Evolutionary conservation across 192 early-diverging fungal genomes (phyloP).

Genomic region (Fimicolochytrium jonesii): DNA sequence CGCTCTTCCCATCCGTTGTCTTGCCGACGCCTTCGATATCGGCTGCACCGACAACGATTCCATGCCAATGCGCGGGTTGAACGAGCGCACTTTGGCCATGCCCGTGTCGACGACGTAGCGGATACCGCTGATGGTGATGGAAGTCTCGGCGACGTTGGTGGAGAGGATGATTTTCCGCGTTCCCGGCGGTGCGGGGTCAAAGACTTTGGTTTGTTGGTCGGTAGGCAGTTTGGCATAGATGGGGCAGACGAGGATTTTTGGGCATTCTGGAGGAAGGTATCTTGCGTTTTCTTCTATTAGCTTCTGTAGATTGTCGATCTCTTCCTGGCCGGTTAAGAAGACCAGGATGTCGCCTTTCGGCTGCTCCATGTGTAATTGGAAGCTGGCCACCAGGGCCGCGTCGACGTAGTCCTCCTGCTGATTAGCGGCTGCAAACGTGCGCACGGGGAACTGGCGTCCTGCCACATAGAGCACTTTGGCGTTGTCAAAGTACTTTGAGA

Average conservation of each 20-base stretch:
- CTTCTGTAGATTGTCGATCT: conserved; percentile 86
- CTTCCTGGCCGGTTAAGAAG: conserved; percentile 92
- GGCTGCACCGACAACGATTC: conserved; percentile 84
- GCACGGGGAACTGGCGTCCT: conserved; percentile 88
- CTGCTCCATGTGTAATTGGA: conserved; percentile 86
- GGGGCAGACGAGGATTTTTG: conserved; percentile 69
- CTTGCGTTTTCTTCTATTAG: conserved; percentile 71
- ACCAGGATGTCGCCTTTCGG: conserved; percentile 88
- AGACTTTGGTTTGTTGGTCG: conserved; percentile 83
- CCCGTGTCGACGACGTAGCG: conserved; percentile 93
- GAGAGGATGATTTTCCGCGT: conserved; percentile 90
- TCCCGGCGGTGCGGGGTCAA: conserved; percentile 78
- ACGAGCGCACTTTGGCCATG: conserved; percentile 86
- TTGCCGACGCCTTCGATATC: conserved; percentile 85
- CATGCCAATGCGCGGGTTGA: conserved; percentile 78
- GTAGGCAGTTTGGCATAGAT: conserved; percentile 91
- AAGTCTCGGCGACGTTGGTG: conserved; percentile 98
- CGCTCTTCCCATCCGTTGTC: conserved; percentile 91
- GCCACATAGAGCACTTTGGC: conserved; percentile 83
- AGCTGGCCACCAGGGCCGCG: conserved; percentile 74
- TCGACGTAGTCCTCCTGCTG: conserved; percentile 93
- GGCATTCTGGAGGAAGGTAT: conserved; percentile 50
- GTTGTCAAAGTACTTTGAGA: conserved; percentile 84
- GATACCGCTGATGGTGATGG: conserved; percentile 92
- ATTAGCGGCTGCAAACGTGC: conserved; percentile 68